Evolutionary conservation across 2,329 filamentous ascomycete genomes (phyloP).

Genomic region (Didymella exigua): DNA sequence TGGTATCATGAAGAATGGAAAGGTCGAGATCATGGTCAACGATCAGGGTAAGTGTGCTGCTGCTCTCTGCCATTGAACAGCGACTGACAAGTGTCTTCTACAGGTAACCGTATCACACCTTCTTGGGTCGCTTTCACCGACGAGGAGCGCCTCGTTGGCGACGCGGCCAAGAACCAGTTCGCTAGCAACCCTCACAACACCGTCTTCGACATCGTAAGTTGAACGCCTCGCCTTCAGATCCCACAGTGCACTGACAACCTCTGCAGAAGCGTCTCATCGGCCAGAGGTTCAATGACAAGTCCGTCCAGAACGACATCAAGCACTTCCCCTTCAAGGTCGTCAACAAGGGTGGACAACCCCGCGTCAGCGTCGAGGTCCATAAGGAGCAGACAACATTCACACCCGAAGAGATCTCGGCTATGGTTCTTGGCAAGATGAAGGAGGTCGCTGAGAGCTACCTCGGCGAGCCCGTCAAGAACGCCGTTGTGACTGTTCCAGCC

Average conservation of each 20-base stretch:
- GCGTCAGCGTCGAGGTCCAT: constrained; percentile 76
- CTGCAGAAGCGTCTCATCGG: constrained; percentile 59
- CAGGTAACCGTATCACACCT: constrained; percentile 52
- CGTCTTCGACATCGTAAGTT: constrained; percentile 52
- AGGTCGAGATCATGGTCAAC: constrained; percentile 53
- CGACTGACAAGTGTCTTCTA: constrained; percentile 32
- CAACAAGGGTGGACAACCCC: constrained; percentile 87
- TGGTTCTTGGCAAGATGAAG: constrained; percentile 74
- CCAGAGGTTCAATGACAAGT: constrained; percentile 60
- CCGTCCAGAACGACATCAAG: constrained; percentile 93
- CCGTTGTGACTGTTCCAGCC: constrained; percentile 91
- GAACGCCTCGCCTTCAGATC: background rate
- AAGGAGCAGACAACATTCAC: constrained; percentile 73
- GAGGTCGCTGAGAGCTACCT: constrained; percentile 79
- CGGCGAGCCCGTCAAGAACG: constrained; percentile 82
- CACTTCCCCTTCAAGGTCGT: constrained; percentile 97
- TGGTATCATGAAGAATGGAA: constrained; percentile 66
- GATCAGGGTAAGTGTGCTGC: constrained; percentile 45
- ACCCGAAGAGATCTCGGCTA: constrained; percentile 79
- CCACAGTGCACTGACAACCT: constrained; percentile 30
- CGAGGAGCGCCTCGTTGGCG: constrained; percentile 94
- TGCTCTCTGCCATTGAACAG: background rate
- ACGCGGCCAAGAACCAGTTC: constrained; percentile 66
- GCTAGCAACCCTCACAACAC: constrained; percentile 57
- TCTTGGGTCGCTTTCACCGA: constrained; percentile 97